A percentile compares a stretch with the other conserved stretches of the same genome.
Evolutionary conservation across 331 rosid species (phyloP).

Genomic region (Prunus yedoensis): DNA sequence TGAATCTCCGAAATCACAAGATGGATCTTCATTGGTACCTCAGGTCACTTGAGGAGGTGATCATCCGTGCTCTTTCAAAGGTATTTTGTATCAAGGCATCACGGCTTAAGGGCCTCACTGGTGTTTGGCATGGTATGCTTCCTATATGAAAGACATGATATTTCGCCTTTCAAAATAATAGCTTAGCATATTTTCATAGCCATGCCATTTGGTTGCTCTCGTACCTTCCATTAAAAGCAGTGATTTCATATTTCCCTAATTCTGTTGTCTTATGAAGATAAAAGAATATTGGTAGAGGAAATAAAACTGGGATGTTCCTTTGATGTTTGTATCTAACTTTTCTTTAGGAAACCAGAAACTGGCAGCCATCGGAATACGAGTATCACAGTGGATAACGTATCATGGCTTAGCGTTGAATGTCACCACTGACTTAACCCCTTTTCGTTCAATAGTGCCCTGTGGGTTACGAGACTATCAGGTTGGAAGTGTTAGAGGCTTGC

Average conservation of each 20-base stretch:
- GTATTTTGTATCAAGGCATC: constrained; percentile 75
- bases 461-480: constrained; percentile 59
- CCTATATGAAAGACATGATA: not conserved
- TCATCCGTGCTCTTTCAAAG: constrained; percentile 68
- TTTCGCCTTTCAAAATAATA: not conserved
- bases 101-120: constrained; percentile 71
- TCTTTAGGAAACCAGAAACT: constrained; percentile 68
- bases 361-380: constrained; percentile 81
- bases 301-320: not conserved
- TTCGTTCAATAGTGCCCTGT: constrained; percentile 62
- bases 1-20: constrained; percentile 77
- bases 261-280: not conserved
- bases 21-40: constrained; percentile 98
- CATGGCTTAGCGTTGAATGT: constrained; percentile 80
- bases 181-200: not conserved
- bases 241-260: not conserved
- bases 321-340: not conserved
- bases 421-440: constrained; percentile 62
- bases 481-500: constrained; percentile 60
- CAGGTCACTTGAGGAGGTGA: constrained; percentile 82
- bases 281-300: not conserved
- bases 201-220: not conserved
- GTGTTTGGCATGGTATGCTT: constrained; percentile 85
- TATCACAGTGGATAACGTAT: constrained; percentile 61
- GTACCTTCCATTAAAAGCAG: not conserved